Percentiles rank a stretch among this genome's conserved stretches.
phyloP scores from a whole-genome alignment of 176 grass and related monocot species.

The Rhynchospora pubera region DNA sequence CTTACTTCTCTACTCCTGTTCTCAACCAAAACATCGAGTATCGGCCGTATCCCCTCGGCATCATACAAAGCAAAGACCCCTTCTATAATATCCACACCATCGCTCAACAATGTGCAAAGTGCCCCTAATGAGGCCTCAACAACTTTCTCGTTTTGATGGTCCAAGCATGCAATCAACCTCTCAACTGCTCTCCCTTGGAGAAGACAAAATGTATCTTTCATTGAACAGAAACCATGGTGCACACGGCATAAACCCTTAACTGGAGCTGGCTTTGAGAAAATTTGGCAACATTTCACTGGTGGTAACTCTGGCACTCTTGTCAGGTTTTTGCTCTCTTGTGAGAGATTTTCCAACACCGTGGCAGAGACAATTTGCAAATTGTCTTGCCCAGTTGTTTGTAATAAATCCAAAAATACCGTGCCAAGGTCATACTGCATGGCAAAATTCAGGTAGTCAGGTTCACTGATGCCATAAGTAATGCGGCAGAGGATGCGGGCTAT shows the following conservation, averaged over 20 bases:
- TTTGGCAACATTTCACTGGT: slow-evolving; percentile 10
- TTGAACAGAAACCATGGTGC: slow-evolving; percentile 69
- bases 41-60: slow-evolving; percentile 42
- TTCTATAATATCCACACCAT: slow-evolving; percentile 37
- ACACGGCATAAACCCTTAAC: slow-evolving; percentile 44
- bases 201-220: slow-evolving; percentile 62
- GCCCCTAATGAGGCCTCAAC: slow-evolving; percentile 70
- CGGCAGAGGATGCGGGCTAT: slow-evolving; percentile 50
- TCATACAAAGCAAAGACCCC: slow-evolving; percentile 58
- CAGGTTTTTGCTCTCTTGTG: slow-evolving; percentile 34
- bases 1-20: slow-evolving; percentile 41
- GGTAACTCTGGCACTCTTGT: slow-evolving; percentile 28
- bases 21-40: slow-evolving; percentile 61
- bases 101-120: slow-evolving; percentile 55
- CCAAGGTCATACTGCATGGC: slow-evolving; percentile 39
- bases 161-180: slow-evolving; percentile 67
- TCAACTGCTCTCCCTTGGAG: slow-evolving; percentile 48
- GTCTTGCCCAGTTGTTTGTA: slow-evolving; percentile 52
- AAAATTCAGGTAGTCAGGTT: slow-evolving; percentile 27
- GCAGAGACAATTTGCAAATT: slow-evolving; percentile 55
- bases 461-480: slow-evolving; percentile 43
- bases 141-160: slow-evolving; percentile 52
- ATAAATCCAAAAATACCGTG: slow-evolving; percentile 48
- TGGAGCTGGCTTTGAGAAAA: slow-evolving; percentile 10
- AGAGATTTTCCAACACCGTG: slow-evolving; percentile 57